A percentile compares a stretch with the other conserved stretches of the same genome.
Evolutionary conservation across 345 rosid species (phyloP).

Genomic region (Anastatica hierochuntica): DNA sequence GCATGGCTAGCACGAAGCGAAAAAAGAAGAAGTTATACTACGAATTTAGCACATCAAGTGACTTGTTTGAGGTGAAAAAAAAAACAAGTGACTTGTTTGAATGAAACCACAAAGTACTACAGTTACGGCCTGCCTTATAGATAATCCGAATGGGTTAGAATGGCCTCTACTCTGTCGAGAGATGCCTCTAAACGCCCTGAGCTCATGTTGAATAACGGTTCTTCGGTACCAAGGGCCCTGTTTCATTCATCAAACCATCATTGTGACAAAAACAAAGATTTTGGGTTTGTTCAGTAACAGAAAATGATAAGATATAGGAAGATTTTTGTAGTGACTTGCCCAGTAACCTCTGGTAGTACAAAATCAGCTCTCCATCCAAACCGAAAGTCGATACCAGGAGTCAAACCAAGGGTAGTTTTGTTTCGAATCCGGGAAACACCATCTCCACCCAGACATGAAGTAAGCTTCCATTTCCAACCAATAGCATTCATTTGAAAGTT

Average conservation of each 20-base stretch:
- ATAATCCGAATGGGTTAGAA: slow-evolving; percentile 41
- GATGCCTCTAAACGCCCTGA: slow-evolving; percentile 79
- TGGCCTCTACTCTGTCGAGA: slow-evolving; percentile 74
- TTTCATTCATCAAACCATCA: slow-evolving; percentile 10
- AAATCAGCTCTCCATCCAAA: slow-evolving; percentile 92
- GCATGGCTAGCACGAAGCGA: too few species aligned
- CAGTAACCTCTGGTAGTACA: slow-evolving; percentile 74
- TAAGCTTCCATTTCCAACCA: slow-evolving; percentile 91
- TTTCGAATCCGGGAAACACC: slow-evolving; percentile 69
- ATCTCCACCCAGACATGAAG: slow-evolving; percentile 79
- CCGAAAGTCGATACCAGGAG: slow-evolving; percentile 76
- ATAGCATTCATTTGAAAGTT: slow-evolving; percentile 66
- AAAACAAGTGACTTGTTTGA: not conserved
- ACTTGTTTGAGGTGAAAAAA: too few species aligned
- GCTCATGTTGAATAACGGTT: slow-evolving; percentile 75
- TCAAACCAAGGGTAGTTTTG: slow-evolving; percentile 68
- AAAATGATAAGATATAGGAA: not conserved
- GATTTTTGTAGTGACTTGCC: slow-evolving; percentile 32
- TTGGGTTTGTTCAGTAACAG: not conserved
- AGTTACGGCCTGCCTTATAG: not conserved
- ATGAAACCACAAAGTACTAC: not conserved
- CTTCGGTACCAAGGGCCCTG: slow-evolving; percentile 74
- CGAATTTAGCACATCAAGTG: too few species aligned
- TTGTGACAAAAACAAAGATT: not conserved
- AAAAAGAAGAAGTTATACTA: too few species aligned